phyloP scores from a whole-genome alignment of 2,329 filamentous ascomycete genomes.

The Spiromastix sp. region DNA sequence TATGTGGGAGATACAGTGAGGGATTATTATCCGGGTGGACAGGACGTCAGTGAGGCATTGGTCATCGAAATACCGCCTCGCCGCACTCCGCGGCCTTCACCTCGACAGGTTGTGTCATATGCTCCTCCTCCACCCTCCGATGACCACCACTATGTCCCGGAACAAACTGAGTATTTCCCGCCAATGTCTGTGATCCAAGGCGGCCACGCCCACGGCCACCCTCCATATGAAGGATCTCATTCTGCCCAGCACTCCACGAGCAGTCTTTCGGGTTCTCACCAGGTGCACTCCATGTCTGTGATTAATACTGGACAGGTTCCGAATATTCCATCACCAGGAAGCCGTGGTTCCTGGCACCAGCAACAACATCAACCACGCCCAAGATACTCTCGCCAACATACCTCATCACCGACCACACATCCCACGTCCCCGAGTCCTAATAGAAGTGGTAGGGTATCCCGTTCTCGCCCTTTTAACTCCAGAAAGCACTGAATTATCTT shows the following conservation, averaged over 20 bases:
- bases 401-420: slow-evolving; percentile 67
- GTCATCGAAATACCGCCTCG: slow-evolving; percentile 75
- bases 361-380: slow-evolving; percentile 50
- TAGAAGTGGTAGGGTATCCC: slow-evolving; percentile 4
- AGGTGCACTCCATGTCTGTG: slow-evolving; percentile 64
- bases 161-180: slow-evolving; percentile 83
- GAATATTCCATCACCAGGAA: slow-evolving; percentile 72
- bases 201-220: slow-evolving; percentile 33
- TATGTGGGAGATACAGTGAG: slow-evolving; percentile 68
- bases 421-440: slow-evolving; percentile 34
- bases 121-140: slow-evolving; percentile 52
- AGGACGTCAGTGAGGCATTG: slow-evolving; percentile 79
- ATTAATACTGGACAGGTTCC: slow-evolving; percentile 72
- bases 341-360: slow-evolving; percentile 44
- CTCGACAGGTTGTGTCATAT: slow-evolving; percentile 41
- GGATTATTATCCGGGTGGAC: slow-evolving; percentile 73
- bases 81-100: slow-evolving; percentile 71
- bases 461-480: background rate
- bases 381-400: slow-evolving; percentile 59
- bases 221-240: too few species aligned
- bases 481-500: too few species aligned
- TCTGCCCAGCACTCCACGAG: slow-evolving; percentile 31
- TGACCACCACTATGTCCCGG: too few species aligned
- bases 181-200: slow-evolving; percentile 47
- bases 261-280: slow-evolving; percentile 28